Evolutionary conservation across 495 filamentous ascomycete species (phyloP), one percentile per base, ranked within the genome.

Genomic region (Lasiosphaeria miniovina): DNA sequence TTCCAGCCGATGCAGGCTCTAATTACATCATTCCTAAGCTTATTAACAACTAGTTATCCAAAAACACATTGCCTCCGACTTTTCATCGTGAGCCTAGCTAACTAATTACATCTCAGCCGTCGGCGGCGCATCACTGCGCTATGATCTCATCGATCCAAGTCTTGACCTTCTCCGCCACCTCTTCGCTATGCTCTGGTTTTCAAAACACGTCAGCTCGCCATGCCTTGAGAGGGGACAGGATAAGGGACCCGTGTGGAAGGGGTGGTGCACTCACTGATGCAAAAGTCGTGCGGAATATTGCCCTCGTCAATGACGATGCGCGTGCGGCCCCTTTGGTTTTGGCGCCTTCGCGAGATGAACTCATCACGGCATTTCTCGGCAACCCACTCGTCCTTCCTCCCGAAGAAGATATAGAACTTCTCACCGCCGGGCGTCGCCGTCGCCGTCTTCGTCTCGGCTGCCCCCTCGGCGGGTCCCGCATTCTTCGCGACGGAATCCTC

Each of bases 211-310:
- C 50, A 60, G 32, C 64, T 50, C 67, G 24, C 4, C 54, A 31
- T 36, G 36, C 55, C 9, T n/a, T n/a, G 35, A n/a, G 9, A 35
- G 40, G 52, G 34, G 8, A 58, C 24, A 31, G 55, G 38, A 62
- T 46, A 65, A 58, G 0, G 52, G 55, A 40, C 68, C 33, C 38
- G 54, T 40, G 33, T 5, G 12, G 41, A n/a, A 58, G 49, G 48
- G 15, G 36, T 9, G 6, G 36, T 4, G 11, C 57, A 82, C 86
- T 83, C 66, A 88, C 86, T 78, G 53, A 93, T 81, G 70, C 88
- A 92, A 74, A 96, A 96, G 0, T 81, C 88, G 81, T 96, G 92
- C 40, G 88, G 88, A 60, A 93, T 74, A 0, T 82, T 82, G 32
- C 83, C 80, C 61, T 91, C 82, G 69, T 90, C 90, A 65, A 96